These are phyloP conservation scores for Sugiyamaella japonica DNA, from an alignment of 1,139 yeast species.

Conservation along the genomic window DNA sequence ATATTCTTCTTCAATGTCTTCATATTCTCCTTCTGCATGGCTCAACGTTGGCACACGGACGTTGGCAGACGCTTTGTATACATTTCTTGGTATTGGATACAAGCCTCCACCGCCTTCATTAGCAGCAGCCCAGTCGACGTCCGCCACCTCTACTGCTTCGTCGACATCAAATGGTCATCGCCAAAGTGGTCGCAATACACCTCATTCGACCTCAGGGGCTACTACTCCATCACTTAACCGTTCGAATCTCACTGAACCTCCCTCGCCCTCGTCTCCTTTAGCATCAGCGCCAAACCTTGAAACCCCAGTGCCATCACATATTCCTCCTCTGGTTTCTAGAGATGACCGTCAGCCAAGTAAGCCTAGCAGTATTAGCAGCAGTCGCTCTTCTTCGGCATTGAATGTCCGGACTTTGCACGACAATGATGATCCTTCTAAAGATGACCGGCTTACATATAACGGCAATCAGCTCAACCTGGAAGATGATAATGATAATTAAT, in stretches of 20 bases:
- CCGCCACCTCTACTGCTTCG: background rate
- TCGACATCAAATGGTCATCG: background rate
- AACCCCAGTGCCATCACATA: background rate
- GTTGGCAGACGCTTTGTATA: slow-evolving; percentile 32
- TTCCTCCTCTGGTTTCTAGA: background rate
- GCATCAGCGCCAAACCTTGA: background rate
- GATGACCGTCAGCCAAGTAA: slow-evolving; percentile 9
- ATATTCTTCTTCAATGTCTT: slow-evolving; percentile 23
- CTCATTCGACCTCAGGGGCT: slow-evolving; percentile 4
- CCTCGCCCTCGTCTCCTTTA: background rate
- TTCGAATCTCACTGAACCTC: background rate
- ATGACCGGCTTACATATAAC: slow-evolving; percentile 47
- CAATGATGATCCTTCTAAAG: slow-evolving; percentile 23
- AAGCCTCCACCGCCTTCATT: slow-evolving; percentile 23
- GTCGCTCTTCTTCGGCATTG: slow-evolving; percentile 19
- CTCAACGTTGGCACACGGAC: slow-evolving; percentile 27
- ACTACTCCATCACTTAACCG: slow-evolving; percentile 11
- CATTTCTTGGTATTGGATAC: slow-evolving; percentile 37
- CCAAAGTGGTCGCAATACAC: slow-evolving; percentile 1
- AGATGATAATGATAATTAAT: slow-evolving; percentile 37
- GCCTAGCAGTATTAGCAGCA: slow-evolving; percentile 6
- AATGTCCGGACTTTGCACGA: slow-evolving; percentile 36
- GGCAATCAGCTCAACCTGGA: slow-evolving; percentile 50
- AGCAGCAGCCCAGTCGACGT: background rate
- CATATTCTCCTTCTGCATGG: slow-evolving; percentile 27